phyloP scores from a whole-genome alignment of 176 grass and related monocot genomes.

The Urochloa ruziziensis region DNA sequence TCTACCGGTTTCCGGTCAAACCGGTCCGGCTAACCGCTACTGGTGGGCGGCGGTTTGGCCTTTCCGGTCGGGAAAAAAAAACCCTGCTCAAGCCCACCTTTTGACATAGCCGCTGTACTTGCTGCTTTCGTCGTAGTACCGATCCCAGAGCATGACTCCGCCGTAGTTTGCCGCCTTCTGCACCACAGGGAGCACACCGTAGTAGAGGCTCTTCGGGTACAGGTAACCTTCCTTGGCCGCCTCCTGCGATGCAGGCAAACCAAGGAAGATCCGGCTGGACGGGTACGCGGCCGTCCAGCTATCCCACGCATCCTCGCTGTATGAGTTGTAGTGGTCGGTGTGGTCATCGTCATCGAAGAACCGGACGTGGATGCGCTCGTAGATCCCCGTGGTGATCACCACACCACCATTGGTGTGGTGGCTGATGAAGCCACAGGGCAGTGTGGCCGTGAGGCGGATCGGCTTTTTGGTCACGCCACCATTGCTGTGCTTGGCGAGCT shows the following conservation, averaged over 20 bases:
- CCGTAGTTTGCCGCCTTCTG: slow-evolving; percentile 19
- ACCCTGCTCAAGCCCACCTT: background rate
- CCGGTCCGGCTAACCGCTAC: no score
- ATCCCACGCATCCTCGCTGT: background rate
- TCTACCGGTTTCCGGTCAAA: no score
- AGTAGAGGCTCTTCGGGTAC: background rate
- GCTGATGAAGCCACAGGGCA: background rate
- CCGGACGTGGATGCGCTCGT: slow-evolving; percentile 18
- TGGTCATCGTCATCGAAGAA: background rate
- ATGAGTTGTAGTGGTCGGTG: background rate
- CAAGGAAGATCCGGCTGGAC: background rate
- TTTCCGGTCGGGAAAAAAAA: no score
- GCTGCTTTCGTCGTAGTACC: background rate
- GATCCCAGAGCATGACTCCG: slow-evolving; percentile 18
- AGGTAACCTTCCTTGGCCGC: background rate
- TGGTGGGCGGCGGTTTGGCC: no score
- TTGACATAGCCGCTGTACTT: slow-evolving; percentile 7
- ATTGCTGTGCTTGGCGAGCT: background rate
- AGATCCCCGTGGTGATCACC: background rate
- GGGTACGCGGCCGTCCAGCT: slow-evolving; percentile 8
- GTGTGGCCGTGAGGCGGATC: background rate
- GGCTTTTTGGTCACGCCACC: no score
- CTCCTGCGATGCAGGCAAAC: background rate
- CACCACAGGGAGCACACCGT: background rate
- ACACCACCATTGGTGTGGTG: no score